phyloP scores from a whole-genome alignment of 441 rosid genomes.

The Brassica hybrid region DNA sequence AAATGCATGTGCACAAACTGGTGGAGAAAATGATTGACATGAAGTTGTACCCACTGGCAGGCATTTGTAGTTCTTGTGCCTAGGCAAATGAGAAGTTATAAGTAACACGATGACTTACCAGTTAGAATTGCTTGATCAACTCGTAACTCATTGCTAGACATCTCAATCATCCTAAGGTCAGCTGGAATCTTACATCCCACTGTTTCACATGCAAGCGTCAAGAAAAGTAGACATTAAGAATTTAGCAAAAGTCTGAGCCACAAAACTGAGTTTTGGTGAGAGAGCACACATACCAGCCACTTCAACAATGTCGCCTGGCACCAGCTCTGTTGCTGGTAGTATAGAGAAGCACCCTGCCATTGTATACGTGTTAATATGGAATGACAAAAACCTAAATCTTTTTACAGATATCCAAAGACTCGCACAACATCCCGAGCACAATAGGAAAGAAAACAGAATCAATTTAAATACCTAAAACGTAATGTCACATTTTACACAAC shows the following conservation, averaged over 20 bases:
- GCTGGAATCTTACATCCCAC: slow-evolving; percentile 99
- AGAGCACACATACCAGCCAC: slow-evolving; percentile 67
- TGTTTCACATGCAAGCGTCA: slow-evolving; percentile 46
- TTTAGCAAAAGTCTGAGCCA: slow-evolving; percentile 20
- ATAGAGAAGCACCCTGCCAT: slow-evolving; percentile 94
- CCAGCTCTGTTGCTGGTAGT: slow-evolving; percentile 94
- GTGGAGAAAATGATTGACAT: not conserved
- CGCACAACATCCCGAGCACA: not conserved
- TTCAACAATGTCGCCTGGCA: slow-evolving; percentile 98
- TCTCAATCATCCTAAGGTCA: slow-evolving; percentile 97
- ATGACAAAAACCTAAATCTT: slow-evolving; percentile 11
- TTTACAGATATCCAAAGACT: slow-evolving; percentile 12
- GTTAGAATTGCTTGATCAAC: slow-evolving; percentile 99
- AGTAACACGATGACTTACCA: slow-evolving; percentile 54
- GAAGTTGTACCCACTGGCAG: not conserved
- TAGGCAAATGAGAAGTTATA: not conserved
- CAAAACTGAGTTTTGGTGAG: slow-evolving; percentile 15
- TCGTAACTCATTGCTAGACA: slow-evolving; percentile 84
- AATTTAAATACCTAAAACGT: not conserved
- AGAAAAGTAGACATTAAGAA: slow-evolving; percentile 35
- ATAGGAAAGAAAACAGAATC: not conserved
- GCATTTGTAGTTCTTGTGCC: not conserved
- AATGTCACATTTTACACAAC: slow-evolving; percentile 3
- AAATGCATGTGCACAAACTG: slow-evolving; percentile 20
- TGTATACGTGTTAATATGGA: slow-evolving; percentile 24